A percentile compares a stretch with the other conserved stretches of the same genome.
phyloP scores from a whole-genome alignment of 2,329 filamentous ascomycete species.

The Septoria linicola region DNA sequence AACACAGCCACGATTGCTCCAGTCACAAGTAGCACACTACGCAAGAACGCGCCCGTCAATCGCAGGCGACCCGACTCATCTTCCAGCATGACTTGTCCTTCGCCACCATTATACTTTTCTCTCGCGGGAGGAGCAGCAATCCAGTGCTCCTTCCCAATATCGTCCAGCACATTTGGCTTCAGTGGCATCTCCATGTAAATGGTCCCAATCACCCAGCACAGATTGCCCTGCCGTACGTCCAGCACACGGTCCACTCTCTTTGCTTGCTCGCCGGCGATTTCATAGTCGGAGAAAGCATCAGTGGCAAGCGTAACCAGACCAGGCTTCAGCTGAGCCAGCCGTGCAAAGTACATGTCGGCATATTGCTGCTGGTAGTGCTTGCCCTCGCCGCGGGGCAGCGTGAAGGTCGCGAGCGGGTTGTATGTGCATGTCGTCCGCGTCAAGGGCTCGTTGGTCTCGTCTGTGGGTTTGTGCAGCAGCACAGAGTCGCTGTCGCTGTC shows the following conservation, averaged over 20 bases:
- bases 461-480: slow-evolving; percentile 28
- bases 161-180: slow-evolving; percentile 94
- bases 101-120: slow-evolving; percentile 53
- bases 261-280: slow-evolving; percentile 73
- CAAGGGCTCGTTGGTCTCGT: slow-evolving; percentile 44
- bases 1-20: slow-evolving; percentile 93
- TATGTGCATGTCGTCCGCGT: slow-evolving; percentile 63
- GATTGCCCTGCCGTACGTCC: slow-evolving; percentile 89
- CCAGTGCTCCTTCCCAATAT: slow-evolving; percentile 94
- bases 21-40: slow-evolving; percentile 73
- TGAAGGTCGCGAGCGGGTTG: slow-evolving; percentile 72
- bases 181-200: slow-evolving; percentile 96
- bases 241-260: slow-evolving; percentile 81
- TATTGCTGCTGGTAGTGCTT: slow-evolving; percentile 90
- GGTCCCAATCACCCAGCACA: slow-evolving; percentile 93
- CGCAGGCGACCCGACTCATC: slow-evolving; percentile 90
- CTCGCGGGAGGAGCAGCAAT: slow-evolving; percentile 76
- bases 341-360: slow-evolving; percentile 95
- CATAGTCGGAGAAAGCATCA: slow-evolving; percentile 74
- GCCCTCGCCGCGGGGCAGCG: slow-evolving; percentile 61
- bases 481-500: slow-evolving; percentile 26
- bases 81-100: slow-evolving; percentile 66
- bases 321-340: slow-evolving; percentile 83
- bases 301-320: slow-evolving; percentile 71
- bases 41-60: slow-evolving; percentile 69